Evolutionary conservation across 192 early-diverging fungal genomes (phyloP).

Genomic region (Coemansia biformis): DNA sequence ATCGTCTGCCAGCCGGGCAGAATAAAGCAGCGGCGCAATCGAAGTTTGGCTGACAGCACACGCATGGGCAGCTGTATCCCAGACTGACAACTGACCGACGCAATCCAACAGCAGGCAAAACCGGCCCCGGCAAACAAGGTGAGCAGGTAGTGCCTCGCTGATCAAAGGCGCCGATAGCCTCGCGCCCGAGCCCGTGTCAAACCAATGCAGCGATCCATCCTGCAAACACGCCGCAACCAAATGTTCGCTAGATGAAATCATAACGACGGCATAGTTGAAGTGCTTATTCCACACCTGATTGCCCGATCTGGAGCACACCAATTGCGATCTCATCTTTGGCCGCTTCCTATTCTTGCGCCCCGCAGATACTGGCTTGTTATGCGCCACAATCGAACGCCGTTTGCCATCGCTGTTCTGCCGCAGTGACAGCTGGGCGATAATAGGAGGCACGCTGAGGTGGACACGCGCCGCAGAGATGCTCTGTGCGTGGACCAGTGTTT

Average conservation of each 20-base stretch:
- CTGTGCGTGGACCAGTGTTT: slow-evolving; percentile 40
- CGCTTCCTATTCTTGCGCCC: too few species aligned
- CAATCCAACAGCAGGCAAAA: slow-evolving; percentile 27
- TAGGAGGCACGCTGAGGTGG: slow-evolving; percentile 25
- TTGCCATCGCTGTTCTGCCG: too few species aligned
- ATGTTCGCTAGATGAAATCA: slow-evolving; percentile 7
- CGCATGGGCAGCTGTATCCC: slow-evolving; percentile 11
- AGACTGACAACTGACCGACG: slow-evolving; percentile 28
- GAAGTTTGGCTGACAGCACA: too few species aligned
- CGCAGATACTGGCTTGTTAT: too few species aligned
- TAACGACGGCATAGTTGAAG: background rate
- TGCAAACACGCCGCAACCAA: slow-evolving; percentile 10
- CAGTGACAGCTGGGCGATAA: slow-evolving; percentile 31
- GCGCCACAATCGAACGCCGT: background rate
- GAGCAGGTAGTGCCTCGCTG: slow-evolving; percentile 19
- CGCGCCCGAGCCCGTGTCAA: slow-evolving; percentile 27
- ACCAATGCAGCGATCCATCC: slow-evolving; percentile 32
- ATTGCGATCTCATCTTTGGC: background rate
- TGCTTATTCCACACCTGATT: slow-evolving; percentile 23
- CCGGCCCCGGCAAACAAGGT: slow-evolving; percentile 12
- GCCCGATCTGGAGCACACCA: too few species aligned
- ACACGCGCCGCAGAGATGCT: slow-evolving; percentile 28
- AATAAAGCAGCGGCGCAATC: slow-evolving; percentile 36
- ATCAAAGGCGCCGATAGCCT: slow-evolving; percentile 21
- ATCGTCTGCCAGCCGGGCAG: slow-evolving; percentile 8